Evolutionary conservation across 2,329 filamentous ascomycete genomes (phyloP).

Genomic region (Fusarium marasasianum): DNA sequence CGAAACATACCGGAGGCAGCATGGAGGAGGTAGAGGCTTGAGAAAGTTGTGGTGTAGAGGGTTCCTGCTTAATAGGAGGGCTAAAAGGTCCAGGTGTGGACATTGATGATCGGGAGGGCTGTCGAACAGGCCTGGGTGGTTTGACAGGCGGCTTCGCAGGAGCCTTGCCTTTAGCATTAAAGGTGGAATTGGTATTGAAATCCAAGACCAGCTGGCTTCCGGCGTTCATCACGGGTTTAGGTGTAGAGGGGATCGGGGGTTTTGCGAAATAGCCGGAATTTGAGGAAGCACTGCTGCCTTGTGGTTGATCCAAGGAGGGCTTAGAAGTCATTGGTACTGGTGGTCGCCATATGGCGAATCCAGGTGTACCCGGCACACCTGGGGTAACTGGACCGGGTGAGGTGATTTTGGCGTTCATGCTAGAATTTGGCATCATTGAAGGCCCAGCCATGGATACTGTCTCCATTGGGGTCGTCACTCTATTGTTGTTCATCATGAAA

Average conservation of each 20-base stretch:
- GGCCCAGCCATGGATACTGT: conserved; percentile 37
- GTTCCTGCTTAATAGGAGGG: conserved; percentile 45
- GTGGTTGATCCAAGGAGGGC: conserved; percentile 33
- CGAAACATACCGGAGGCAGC: conserved; percentile 41
- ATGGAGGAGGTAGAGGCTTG: conserved; percentile 40
- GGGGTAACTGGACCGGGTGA: conserved; percentile 28
- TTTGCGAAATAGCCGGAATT: conserved; percentile 47
- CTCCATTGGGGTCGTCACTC: conserved; percentile 43
- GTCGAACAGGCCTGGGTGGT: conserved; percentile 41
- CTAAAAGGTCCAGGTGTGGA: conserved; percentile 37
- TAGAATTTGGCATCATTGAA: conserved; percentile 38
- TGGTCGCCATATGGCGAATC: conserved; percentile 51
- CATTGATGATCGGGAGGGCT: conserved; percentile 36
- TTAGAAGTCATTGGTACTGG: conserved; percentile 45
- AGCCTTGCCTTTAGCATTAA: conserved; percentile 49
- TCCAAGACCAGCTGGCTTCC: conserved; percentile 51
- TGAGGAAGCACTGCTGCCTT: conserved; percentile 31
- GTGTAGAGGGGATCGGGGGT: conserved; percentile 52
- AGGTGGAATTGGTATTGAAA: conserved; percentile 45
- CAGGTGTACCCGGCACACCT: conserved; percentile 47
- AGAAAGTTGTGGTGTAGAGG: conserved; percentile 42
- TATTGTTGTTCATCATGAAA: conserved; percentile 44
- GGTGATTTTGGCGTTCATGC: conserved; percentile 34
- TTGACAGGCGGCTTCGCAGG: conserved; percentile 46
- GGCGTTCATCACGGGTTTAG: conserved; percentile 50